A percentile compares a stretch with the other conserved stretches of the same genome.
phyloP scores from a whole-genome alignment of 2,329 filamentous ascomycete genomes.

The Aspergillus pseudoglaucus region DNA sequence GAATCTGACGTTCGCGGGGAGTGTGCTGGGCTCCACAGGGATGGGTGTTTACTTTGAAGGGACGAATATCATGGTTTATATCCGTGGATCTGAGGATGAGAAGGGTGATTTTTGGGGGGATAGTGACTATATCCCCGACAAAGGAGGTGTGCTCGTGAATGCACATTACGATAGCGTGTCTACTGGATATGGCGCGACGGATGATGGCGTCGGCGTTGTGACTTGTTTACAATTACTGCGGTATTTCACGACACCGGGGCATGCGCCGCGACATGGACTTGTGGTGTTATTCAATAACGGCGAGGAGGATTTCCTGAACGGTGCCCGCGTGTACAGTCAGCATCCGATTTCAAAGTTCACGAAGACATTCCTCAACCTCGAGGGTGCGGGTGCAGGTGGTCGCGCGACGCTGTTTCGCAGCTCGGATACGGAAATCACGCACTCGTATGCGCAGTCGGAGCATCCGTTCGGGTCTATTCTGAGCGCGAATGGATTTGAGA shows the following conservation, averaged over 20 bases:
- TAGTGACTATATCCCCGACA: conserved; percentile 39
- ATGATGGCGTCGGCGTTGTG: conserved; percentile 88
- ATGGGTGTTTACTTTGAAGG: conserved; percentile 77
- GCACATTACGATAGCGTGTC: conserved; percentile 93
- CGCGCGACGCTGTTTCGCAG: conserved; percentile 80
- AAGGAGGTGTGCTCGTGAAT: conserved; percentile 82
- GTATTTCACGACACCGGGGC: conserved; percentile 68
- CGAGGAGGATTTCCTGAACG: conserved; percentile 88
- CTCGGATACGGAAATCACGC: conserved; percentile 79
- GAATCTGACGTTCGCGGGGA: conserved; percentile 65
- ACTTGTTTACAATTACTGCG: conserved; percentile 76
- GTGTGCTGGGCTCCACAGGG: conserved; percentile 30
- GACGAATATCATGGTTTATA: conserved; percentile 85
- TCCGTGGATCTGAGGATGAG: conserved; percentile 72
- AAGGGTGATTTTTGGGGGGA: conserved; percentile 66
- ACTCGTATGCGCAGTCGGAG: conserved; percentile 63
- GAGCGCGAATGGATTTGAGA: conserved; percentile 74
- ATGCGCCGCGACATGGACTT: conserved; percentile 71
- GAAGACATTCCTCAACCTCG: conserved; percentile 87
- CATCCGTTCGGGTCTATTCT: conserved; percentile 81
- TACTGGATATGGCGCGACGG: conserved; percentile 86
- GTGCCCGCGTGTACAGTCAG: conserved; percentile 75
- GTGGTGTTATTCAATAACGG: conserved; percentile 88
- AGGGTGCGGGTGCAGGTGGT: conserved; percentile 88
- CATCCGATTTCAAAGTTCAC: conserved; percentile 74